These are phyloP conservation scores for Pleurotus pulmonarius DNA, from an alignment of 768 basidiomycete species.

Conservation along the genomic window DNA sequence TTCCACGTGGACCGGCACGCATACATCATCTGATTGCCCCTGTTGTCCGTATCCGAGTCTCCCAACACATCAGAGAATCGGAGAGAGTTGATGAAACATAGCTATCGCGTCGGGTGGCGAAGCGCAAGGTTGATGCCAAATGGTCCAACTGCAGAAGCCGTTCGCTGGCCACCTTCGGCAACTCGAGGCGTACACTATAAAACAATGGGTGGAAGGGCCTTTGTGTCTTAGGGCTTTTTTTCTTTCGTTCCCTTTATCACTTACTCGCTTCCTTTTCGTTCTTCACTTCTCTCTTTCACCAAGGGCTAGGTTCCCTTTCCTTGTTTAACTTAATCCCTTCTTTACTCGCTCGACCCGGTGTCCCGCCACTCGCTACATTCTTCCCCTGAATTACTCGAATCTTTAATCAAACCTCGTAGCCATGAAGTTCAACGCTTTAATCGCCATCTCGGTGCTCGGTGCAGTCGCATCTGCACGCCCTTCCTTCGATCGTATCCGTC, in stretches of 20 bases:
- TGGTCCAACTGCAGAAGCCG: too few species aligned
- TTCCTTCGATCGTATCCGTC: slow-evolving; percentile 23
- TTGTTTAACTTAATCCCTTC: slow-evolving; percentile 9
- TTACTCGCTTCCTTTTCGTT: not conserved
- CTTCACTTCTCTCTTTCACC: slow-evolving; percentile 2
- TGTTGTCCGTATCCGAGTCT: too few species aligned
- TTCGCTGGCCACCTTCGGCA: too few species aligned
- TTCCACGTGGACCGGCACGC: not conserved
- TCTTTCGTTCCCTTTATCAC: not conserved
- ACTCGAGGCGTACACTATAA: not conserved
- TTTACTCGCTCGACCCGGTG: slow-evolving; percentile 22
- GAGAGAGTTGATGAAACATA: too few species aligned
- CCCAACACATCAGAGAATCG: too few species aligned
- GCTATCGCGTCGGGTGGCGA: too few species aligned
- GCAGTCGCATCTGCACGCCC: slow-evolving; percentile 31
- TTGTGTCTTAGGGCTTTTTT: not conserved
- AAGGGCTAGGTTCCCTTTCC: slow-evolving; percentile 1
- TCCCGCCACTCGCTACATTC: slow-evolving; percentile 9
- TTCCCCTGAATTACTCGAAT: slow-evolving; percentile 11
- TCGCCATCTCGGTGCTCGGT: slow-evolving; percentile 27
- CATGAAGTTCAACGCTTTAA: slow-evolving; percentile 37
- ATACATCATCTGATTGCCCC: too few species aligned
- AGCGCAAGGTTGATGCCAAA: too few species aligned
- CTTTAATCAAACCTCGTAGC: slow-evolving; percentile 13
- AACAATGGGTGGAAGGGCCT: not conserved